Percentiles rank a stretch among this genome's conserved stretches.
phyloP scores from a whole-genome alignment of 2,329 filamentous ascomycete species.

The Paraconiothyrium brasiliense region DNA sequence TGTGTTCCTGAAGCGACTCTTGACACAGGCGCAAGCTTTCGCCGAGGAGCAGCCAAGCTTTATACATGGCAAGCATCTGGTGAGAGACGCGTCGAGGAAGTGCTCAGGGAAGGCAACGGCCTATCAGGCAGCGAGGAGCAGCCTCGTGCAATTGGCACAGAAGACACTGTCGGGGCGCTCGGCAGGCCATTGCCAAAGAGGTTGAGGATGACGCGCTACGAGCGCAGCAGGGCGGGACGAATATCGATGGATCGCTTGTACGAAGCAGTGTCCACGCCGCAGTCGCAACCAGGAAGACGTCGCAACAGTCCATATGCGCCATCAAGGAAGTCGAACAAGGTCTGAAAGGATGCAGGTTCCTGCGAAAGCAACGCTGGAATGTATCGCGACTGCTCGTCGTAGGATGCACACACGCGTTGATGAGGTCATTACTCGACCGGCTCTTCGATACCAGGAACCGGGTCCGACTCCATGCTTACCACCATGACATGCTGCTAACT shows the following conservation, averaged over 20 bases:
- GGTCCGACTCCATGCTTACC: too few species aligned
- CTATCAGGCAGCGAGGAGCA: constrained; percentile 1
- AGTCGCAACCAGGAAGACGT: background rate
- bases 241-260: background rate
- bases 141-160: background rate
- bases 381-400: background rate
- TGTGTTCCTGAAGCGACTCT: background rate
- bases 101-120: background rate
- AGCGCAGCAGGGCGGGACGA: background rate
- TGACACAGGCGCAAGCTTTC: background rate
- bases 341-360: background rate
- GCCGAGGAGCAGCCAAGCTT: constrained; percentile 4
- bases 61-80: constrained; percentile 3
- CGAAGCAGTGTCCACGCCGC: background rate
- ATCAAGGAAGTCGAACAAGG: background rate
- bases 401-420: background rate
- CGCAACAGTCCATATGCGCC: background rate
- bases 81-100: background rate
- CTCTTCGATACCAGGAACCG: too few species aligned
- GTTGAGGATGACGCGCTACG: background rate
- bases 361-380: background rate
- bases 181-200: background rate
- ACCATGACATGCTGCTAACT: background rate
- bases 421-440: background rate
- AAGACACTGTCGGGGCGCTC: background rate